Evolutionary conservation across 805 yeast species (phyloP).

Genomic region (Metahyphopichia silvanorum): DNA sequence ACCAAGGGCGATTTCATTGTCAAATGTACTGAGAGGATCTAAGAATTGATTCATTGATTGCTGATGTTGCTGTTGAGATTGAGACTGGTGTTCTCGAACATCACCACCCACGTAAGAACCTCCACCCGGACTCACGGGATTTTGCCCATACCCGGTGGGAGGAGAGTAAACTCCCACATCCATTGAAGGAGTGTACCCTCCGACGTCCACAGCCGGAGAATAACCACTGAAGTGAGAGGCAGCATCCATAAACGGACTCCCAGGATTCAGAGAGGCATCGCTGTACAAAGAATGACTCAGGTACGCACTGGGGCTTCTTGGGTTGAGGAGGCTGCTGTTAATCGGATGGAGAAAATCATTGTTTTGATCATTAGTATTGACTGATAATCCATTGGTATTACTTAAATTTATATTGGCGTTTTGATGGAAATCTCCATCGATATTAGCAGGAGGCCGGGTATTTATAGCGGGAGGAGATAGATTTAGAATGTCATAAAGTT

Average conservation of each 20-base stretch:
- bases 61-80: no score
- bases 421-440: constrained; percentile 4
- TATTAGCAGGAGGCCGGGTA: constrained; percentile 1
- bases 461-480: constrained; percentile 21
- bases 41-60: no score
- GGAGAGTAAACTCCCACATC: not conserved
- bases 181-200: not conserved
- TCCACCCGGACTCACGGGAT: no score
- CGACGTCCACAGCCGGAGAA: constrained; percentile 2
- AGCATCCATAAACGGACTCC: constrained; percentile 36
- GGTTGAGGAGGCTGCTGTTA: constrained; percentile 12
- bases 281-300: constrained; percentile 26
- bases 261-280: constrained; percentile 35
- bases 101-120: no score
- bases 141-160: not conserved
- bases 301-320: constrained; percentile 16
- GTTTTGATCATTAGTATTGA: constrained; percentile 4
- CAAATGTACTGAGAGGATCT: constrained; percentile 17
- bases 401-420: constrained; percentile 9
- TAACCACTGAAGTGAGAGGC: constrained; percentile 25
- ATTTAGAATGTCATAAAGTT: constrained; percentile 27
- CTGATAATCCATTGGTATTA: constrained; percentile 4
- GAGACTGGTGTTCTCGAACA: no score
- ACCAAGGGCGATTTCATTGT: constrained; percentile 36
- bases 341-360: constrained; percentile 16